Percentiles rank a stretch among this genome's conserved stretches.
These are phyloP conservation scores for Microbotryum scabiosae DNA, from an alignment of 1,284 basidiomycete species.

Conservation along the genomic window DNA sequence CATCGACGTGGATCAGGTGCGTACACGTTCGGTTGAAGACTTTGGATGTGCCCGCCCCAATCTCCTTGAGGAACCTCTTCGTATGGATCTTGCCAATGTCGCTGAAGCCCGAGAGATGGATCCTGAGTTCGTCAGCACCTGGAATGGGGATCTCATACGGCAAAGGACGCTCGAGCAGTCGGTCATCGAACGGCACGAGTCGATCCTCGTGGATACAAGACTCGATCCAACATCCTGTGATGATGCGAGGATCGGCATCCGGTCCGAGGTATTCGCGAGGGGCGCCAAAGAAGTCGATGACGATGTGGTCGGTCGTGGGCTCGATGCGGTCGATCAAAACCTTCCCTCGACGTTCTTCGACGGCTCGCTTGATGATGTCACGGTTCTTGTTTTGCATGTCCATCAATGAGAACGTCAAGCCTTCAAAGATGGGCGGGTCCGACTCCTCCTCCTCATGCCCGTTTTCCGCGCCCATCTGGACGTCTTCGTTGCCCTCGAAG, in stretches of 20 bases:
- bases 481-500: slow-evolving; percentile 5
- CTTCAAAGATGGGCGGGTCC: slow-evolving; percentile 8
- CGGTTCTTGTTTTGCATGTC: background rate
- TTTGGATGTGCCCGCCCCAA: slow-evolving; percentile 47
- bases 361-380: background rate
- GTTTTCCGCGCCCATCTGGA: no score
- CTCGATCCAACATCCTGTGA: slow-evolving; percentile 26
- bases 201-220: slow-evolving; percentile 12
- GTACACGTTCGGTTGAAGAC: slow-evolving; percentile 49
- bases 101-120: slow-evolving; percentile 18
- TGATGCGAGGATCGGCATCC: slow-evolving; percentile 8
- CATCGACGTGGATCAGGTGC: slow-evolving; percentile 38
- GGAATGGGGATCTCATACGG: slow-evolving; percentile 14
- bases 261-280: background rate
- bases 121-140: background rate
- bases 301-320: background rate
- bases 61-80: slow-evolving; percentile 4
- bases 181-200: background rate
- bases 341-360: background rate
- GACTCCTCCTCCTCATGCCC: background rate
- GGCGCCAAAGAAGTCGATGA: slow-evolving; percentile 9
- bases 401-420: slow-evolving; percentile 8
- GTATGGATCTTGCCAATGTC: slow-evolving; percentile 8
- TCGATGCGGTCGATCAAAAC: slow-evolving; percentile 1
- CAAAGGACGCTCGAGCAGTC: slow-evolving; percentile 17